Evolutionary conservation across 495 filamentous ascomycete genomes (phyloP).

Genomic region (Penicillium malachiteum): DNA sequence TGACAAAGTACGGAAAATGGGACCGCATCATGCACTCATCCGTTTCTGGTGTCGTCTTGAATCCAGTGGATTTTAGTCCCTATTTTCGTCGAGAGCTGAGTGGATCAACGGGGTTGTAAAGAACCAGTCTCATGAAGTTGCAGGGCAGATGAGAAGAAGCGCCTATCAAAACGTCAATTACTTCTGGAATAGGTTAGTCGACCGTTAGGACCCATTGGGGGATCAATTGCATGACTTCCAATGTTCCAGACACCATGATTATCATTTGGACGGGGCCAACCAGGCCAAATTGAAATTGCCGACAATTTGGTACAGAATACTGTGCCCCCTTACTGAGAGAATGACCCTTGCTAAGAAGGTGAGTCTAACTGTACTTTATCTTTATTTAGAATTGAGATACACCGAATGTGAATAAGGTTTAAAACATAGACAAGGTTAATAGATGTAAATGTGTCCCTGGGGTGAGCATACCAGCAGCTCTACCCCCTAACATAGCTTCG

Average conservation of each 20-base stretch:
- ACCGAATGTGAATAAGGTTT: not conserved
- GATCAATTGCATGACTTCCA: not conserved
- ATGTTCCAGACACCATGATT: not conserved
- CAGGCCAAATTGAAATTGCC: conserved; percentile 9
- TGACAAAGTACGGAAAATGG: not conserved
- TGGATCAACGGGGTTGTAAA: too few relatives aligned
- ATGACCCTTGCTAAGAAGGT: conserved; percentile 6
- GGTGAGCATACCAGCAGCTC: too few relatives aligned
- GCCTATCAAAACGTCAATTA: not conserved
- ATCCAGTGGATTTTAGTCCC: not conserved
- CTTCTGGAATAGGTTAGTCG: conserved; percentile 17
- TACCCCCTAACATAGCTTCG: not conserved
- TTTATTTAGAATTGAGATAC: not conserved
- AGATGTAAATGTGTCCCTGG: not conserved
- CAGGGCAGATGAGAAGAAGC: too few relatives aligned
- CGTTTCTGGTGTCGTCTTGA: not conserved
- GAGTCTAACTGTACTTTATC: not conserved
- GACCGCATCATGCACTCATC: not conserved
- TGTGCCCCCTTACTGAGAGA: conserved; percentile 1
- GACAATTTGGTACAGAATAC: conserved; percentile 4
- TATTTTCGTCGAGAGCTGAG: not conserved
- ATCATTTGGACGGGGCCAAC: conserved; percentile 9
- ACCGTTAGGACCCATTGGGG: conserved; percentile 21
- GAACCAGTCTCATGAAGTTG: too few relatives aligned
- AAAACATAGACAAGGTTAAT: not conserved